These are phyloP conservation scores for Zygnema circumcarinatum DNA, from an alignment of 139 green algal species.

Conservation along the genomic window DNA sequence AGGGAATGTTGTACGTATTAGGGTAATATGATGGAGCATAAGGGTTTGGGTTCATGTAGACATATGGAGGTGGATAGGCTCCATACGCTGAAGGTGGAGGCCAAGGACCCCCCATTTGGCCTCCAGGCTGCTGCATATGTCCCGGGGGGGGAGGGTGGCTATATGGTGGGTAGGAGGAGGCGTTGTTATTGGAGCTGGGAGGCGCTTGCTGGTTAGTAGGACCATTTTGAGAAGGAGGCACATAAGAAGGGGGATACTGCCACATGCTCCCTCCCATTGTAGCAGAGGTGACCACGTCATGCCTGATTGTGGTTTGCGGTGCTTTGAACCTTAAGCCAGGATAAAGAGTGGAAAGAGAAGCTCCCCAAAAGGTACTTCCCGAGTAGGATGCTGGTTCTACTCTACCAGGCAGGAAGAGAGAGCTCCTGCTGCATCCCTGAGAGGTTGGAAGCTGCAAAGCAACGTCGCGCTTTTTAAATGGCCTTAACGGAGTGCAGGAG, in stretches of 20 bases:
- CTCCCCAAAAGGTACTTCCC: not conserved
- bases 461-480: too few species aligned
- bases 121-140: not conserved
- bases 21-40: not conserved
- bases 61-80: not conserved
- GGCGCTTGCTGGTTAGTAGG: not conserved
- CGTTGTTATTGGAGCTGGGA: slow-evolving; percentile 8
- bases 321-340: not conserved
- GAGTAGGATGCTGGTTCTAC: not conserved
- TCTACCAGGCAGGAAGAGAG: too few species aligned
- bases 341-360: not conserved
- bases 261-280: not conserved
- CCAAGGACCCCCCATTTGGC: not conserved
- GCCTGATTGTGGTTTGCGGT: not conserved
- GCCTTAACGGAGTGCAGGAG: too few species aligned
- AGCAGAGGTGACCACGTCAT: not conserved
- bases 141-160: not conserved
- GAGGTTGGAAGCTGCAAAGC: too few species aligned
- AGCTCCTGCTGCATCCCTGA: too few species aligned
- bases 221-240: not conserved
- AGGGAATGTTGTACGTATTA: not conserved
- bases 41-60: not conserved
- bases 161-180: slow-evolving; percentile 20
- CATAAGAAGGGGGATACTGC: not conserved
- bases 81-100: not conserved